Evolutionary conservation across 169 alveolate species (phyloP), one percentile per base, ranked within the genome.

Genomic region (Plasmodium coatneyi): DNA sequence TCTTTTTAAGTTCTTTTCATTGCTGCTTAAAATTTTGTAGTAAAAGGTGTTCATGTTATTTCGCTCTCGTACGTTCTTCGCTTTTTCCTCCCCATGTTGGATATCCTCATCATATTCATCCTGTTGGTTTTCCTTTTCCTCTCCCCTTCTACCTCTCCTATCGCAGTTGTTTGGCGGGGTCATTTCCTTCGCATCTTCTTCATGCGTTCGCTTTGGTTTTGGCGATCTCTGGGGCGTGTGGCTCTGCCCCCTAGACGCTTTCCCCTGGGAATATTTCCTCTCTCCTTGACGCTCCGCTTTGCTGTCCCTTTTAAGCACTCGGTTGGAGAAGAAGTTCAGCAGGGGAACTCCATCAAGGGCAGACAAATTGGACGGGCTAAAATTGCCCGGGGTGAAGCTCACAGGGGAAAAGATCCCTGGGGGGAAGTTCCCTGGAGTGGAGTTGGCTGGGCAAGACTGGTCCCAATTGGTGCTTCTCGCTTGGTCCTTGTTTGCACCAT

Each of bases 241-340:
- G 1, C 36, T 28, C 36, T 66, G 34, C n/a, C n/a, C 76, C 36
- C 41, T 66, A 9, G 76, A 6, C 14, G n/a, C 30, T 9, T 66
- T 66, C 46, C 56, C 25, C 2, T 79, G 43, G 2, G 32, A 9
- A 16, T 3, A 41, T 19, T 30, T 49, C 32, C 49, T 36, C 30
- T 16, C 71, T 41, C 19, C 30, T 81, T 30, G 70, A 9, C 12
- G 22, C 3, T 4, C 36, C 28, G 39, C 2, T 5, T 32, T 46
- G 71, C 1, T 19, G 22, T 32, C 70, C 19, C 80, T 86, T 25
- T 74, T 74, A 2, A 70, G 70, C 3, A 86, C 43, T 16, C 71
- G 80, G 49, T 60, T 79, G 7, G 94, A 79, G 54, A 89, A 89
- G 49, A 89, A 89, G 49, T 89, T 89, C 12, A 89, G 82, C 10